Evolutionary conservation across 306 rosid genomes (phyloP).

Genomic region (Phaseolus lunatus): DNA sequence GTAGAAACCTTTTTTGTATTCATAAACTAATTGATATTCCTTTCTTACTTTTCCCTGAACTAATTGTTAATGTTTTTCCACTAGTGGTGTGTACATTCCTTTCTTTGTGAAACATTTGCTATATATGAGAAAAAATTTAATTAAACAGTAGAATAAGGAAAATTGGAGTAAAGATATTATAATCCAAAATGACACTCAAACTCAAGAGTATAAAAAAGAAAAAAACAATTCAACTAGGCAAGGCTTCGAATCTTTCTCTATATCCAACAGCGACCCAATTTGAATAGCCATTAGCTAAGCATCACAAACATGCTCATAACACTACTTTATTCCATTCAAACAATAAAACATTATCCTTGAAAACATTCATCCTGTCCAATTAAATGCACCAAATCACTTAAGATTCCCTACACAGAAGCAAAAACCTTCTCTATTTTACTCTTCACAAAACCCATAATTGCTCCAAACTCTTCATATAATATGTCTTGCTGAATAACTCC

Average conservation of each 20-base stretch:
- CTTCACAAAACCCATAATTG: conserved; percentile 19
- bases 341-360: conserved; percentile 19
- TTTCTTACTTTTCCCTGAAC: background rate
- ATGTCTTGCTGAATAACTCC: background rate
- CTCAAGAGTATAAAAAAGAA: background rate
- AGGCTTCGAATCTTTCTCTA: conserved; percentile 10
- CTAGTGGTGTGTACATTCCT: background rate
- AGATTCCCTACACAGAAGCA: background rate
- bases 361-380: background rate
- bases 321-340: conserved; percentile 4
- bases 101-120: background rate
- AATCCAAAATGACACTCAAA: conserved; percentile 25
- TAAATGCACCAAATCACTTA: conserved; percentile 3
- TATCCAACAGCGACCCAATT: conserved; percentile 11
- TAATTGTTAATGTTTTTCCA: background rate
- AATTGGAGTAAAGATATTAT: background rate
- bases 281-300: background rate
- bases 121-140: background rate
- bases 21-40: background rate
- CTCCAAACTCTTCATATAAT: conserved; percentile 13
- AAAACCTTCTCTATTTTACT: conserved; percentile 4
- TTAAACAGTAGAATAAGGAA: conserved; percentile 6
- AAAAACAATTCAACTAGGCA: background rate
- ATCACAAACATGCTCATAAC: background rate
- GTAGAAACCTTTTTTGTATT: background rate